phyloP scores from a whole-genome alignment of 345 rosid genomes.

The Psidium friedrichsthalianum region DNA sequence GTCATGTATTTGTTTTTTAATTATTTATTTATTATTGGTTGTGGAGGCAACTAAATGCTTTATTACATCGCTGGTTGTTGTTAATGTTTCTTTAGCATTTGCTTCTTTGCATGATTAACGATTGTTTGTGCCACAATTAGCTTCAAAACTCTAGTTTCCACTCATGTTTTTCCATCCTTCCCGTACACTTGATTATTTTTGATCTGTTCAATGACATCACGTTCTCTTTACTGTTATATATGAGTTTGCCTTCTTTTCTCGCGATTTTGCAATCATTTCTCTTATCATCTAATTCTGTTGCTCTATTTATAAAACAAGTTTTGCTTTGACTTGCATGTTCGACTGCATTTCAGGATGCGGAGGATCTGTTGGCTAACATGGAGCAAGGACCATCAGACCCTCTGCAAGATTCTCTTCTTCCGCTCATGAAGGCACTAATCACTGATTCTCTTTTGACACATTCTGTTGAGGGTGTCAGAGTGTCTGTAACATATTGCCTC shows the following conservation, averaged over 20 bases:
- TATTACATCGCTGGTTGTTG: not conserved
- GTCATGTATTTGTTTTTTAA: not conserved
- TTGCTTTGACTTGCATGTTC: not conserved
- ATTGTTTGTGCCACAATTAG: not conserved
- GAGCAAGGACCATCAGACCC: slow-evolving; percentile 51
- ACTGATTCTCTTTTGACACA: slow-evolving; percentile 37
- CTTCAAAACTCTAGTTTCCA: not conserved
- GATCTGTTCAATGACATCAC: not conserved
- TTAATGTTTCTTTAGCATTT: not conserved
- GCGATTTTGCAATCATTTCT: not conserved
- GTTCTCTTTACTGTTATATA: not conserved
- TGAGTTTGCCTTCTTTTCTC: not conserved
- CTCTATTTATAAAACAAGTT: not conserved
- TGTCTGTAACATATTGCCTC: slow-evolving; percentile 55
- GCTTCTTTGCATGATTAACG: not conserved
- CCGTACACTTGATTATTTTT: too few species aligned
- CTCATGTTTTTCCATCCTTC: not conserved
- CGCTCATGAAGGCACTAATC: slow-evolving; percentile 47
- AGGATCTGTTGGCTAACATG: slow-evolving; percentile 31
- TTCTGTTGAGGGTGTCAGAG: slow-evolving; percentile 43
- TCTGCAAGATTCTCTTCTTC: slow-evolving; percentile 36
- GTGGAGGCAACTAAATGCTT: not conserved
- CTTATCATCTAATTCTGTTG: not conserved
- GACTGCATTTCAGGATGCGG: slow-evolving; percentile 34
- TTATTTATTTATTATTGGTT: not conserved